Base-by-base conservation (phyloP, 352 stramenopile species). In the Phytophthora hybrid region DNA sequence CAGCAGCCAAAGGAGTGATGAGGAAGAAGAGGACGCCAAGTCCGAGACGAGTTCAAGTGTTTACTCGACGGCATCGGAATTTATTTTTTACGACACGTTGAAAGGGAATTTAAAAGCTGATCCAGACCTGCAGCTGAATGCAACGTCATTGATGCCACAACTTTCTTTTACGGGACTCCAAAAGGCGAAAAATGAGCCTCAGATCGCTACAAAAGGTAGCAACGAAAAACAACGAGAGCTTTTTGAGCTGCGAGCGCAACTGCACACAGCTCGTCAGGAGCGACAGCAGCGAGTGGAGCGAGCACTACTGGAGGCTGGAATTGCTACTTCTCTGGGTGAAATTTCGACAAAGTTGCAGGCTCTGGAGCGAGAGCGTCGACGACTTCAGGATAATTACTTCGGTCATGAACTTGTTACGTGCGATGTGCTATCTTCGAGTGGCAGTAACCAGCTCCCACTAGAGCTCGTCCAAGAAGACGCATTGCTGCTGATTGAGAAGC, bases 381-480 rank as follows among this genome's bases (percentile, higher is more conserved):
- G 79, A 3, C 47, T 89, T 32, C 39, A 79, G 29, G 52, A 56
- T 1, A 70, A 65, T n/a, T 77, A 69, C 47, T 83, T 82, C 49
- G 66, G 56, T 0, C 77, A 84, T 39, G 79, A 87, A 26, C 34
- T 89, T 0, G 77, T 87, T 18, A 76, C 62, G 1, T 79, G 59
- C 0, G 54, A 34, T 7, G 55, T 72, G 4, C 58, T 80, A 14
- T 37, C 55, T 26, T 71, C 53, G 5, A 23, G 21, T 13, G 18
- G 13, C 7, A 46, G 16, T 11, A 66, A 39, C 44, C 21, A 69
- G 2, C 26, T n/a, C 19, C 19, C 37, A 2, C 37, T 78, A 10
- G 81, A 89, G 19, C 70, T 87, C 5, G 66, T 89, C 0, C 81
- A 85, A 49, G 69, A 73, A 37, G 81, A 89, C 26, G 81, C 77